phyloP scores from a whole-genome alignment of 1,284 basidiomycete genomes.

The Boletellus deceptivus region DNA sequence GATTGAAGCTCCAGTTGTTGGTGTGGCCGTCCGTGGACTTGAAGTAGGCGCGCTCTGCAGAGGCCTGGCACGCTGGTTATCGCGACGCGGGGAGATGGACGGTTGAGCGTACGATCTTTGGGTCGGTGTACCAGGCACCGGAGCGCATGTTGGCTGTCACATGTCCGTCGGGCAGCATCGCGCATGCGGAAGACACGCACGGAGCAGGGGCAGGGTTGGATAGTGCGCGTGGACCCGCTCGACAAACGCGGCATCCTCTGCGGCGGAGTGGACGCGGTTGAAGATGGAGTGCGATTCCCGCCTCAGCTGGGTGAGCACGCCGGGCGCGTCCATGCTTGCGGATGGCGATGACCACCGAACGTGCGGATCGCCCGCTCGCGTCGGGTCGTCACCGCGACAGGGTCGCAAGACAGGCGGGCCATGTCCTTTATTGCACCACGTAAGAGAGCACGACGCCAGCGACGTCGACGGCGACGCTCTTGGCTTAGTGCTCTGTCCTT shows the following conservation, averaged over 20 bases:
- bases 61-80: constrained; percentile 29
- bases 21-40: constrained; percentile 97
- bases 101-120: constrained; percentile 49
- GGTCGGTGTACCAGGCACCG: constrained; percentile 92
- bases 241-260: constrained; percentile 75
- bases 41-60: constrained; percentile 73
- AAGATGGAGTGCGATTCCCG: constrained; percentile 74
- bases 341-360: too few species aligned
- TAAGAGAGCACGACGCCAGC: too few species aligned
- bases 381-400: too few species aligned
- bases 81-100: not conserved
- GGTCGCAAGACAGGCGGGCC: too few species aligned
- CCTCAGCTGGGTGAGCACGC: constrained; percentile 38
- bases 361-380: too few species aligned
- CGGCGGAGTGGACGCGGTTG: constrained; percentile 85
- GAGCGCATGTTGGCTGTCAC: constrained; percentile 84
- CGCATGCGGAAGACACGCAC: constrained; percentile 42
- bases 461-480: too few species aligned
- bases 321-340: not conserved
- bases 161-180: not conserved
- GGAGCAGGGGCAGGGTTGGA: constrained; percentile 57
- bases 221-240: constrained; percentile 55
- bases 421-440: too few species aligned
- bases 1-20: constrained; percentile 83
- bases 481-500: constrained; percentile 4